Evolutionary conservation across 73 alveolate species (phyloP), one percentile per base, ranked within the genome.

Genomic region (Paraurostyla sp.): DNA sequence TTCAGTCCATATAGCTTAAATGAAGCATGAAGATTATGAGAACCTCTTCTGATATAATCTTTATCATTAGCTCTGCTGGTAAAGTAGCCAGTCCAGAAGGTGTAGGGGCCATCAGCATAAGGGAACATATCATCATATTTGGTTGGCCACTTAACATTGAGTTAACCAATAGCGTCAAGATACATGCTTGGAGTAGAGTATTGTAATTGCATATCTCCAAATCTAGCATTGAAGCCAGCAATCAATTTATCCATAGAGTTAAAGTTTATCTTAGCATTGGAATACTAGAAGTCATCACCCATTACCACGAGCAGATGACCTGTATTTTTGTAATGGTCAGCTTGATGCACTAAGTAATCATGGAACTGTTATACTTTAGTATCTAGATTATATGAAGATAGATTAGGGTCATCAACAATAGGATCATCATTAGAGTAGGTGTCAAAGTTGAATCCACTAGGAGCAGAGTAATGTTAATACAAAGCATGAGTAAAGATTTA

Each of bases 11-110:
- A 36, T 54, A 71, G 35, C 71, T 90, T 27, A 11, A 15, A 18
- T n/a, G 92, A 75, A 48, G 84, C 81, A 43, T 46, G 76, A 18
- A 60, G 65, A 58, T 57, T 33, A 51, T 29, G 60, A 50, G 83
- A 59, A n/a, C 78, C 91, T n/a, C 80, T 89, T 83, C 97, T 93
- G 40, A 95, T 93, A 40, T 73, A 91, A 20, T 95, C 95, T 90
- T 96, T 97, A 50, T 95, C 88, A 62, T 80, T 87, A 13, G 98
- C 95, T 57, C 99, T 88, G 51, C 98, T 92, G 30, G 99, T 94
- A 91, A 81, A 97, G 92, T 92, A 97, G 0, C 99, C 99, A 32
- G 99, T 96, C 99, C 99, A 97, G 76, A 84, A 96, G 27, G 93
- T 93, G 75, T 83, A 71, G 29, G 38, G 40, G 38, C 48, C 81